Base-by-base conservation (phyloP, 495 filamentous ascomycete species). In the Cudoniella acicularis region DNA sequence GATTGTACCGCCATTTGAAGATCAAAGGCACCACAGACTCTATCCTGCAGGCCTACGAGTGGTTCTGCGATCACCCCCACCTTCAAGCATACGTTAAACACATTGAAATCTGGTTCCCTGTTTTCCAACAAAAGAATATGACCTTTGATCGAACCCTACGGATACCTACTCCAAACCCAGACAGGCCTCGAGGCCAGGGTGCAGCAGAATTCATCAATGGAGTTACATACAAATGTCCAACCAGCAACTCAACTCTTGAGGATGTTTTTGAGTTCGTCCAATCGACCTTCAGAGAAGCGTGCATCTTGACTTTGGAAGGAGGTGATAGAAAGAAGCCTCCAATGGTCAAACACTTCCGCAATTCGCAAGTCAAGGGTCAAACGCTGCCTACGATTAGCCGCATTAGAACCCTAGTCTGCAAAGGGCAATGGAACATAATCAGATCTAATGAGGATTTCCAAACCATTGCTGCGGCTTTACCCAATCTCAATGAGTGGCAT, bases 371-470 rank as follows among this genome's bases (percentile, higher is more conserved):
- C 50, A 56, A 64, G 40, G 63, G 69, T 9, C 52, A 62, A 8
- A 52, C 30, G 2, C 65, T 86, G 8, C 75, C 76, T 2, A 67
- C 74, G 11, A 75, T 85, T 23, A 22, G 53, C 4, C 72, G 71
- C 3, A 68, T 83, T 48, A 74, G 77, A 52, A 87, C 84, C 0
- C 77, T 90, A 36, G 80, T 89, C 51, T 82, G 86, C 72, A 87
- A 86, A 63, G 86, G 87, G 3, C 82, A 88, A 54, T 90, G 87
- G 87, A 90, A 89, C 62, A 77, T 90, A 26, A 85, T 89, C 66
- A 78, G 87, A 49, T 74, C 81, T n/a, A 68, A 78, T 11, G 74
- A 78, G n/a, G 83, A 89, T 70, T 89, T 86, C 68, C 70, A 76
- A 54, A 75, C 72, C 57, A 77, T 90, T 47, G 70, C 76, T 16